Base-by-base conservation (phyloP, 2,329 filamentous ascomycete genomes). In the Alternaria ventricosa region DNA sequence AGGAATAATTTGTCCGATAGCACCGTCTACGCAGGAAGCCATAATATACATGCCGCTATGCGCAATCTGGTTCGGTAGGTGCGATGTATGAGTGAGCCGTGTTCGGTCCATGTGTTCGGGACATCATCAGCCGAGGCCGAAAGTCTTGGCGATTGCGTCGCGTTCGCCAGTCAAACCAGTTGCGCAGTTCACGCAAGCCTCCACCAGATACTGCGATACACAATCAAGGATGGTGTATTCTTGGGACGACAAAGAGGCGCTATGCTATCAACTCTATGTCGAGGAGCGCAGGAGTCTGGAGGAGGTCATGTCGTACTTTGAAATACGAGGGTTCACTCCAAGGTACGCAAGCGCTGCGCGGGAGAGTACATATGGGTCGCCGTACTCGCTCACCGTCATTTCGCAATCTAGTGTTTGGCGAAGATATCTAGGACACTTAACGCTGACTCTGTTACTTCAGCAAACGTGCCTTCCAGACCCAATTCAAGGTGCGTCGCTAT, bases 391-490 rank as follows among this genome's bases (percentile, higher is more conserved):
- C 30, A 50, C 25, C 44, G 53, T 61, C 46, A 18, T 23, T 30
- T 45, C 30, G 27, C n/a, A 41, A 5, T 28, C 33, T 45, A 11
- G 5, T 36, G 36, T 22, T 18, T 53, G 25, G 28, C 20, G 12
- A 25, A 25, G 4, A 28, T 20, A 23, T 43, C 18, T 4, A 33
- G 27, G 3, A 11, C 25, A 20, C 5, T 10, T 10, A 11, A 55
- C 64, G 56, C 67, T 74, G 46, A 75, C 60, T 4, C 18, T 57
- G 11, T 36, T n/a, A 28, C 28, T 56, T 22, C 46, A 92, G 92
- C 78, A 93, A 92, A 82, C 89, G 92, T 64, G 89, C 90, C 46
- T 93, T 90, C 65, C 91, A 93, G 78, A 88, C 86, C 4, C 90
- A 93, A 70, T 92, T 94, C 80, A 90, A 89, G 68, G 78, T 78